A percentile compares a stretch with the other conserved stretches of the same genome.
Evolutionary conservation across 192 early-diverging fungal genomes (phyloP).

Genomic region (Backusella tarrabulga): DNA sequence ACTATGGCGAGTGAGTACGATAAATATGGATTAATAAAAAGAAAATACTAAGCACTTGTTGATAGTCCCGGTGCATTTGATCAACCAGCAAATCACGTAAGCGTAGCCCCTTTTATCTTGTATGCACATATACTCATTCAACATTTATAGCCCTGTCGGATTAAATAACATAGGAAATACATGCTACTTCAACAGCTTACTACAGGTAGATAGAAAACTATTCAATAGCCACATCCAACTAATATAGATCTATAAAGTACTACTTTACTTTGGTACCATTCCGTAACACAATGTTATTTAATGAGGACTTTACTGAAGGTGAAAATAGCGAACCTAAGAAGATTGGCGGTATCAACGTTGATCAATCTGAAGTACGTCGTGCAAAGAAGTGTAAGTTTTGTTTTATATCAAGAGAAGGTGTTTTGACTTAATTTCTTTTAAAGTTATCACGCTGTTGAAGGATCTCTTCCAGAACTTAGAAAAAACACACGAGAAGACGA

Average conservation of each 20-base stretch:
- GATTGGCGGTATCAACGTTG: constrained; percentile 47
- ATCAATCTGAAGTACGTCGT: constrained; percentile 38
- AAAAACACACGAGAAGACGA: constrained; percentile 39
- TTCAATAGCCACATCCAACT: background rate
- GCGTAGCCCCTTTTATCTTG: background rate
- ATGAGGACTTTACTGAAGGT: constrained; percentile 43
- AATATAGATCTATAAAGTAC: constrained; percentile 41
- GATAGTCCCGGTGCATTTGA: background rate
- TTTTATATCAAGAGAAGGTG: background rate
- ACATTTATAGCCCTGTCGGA: constrained; percentile 59
- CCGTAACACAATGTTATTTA: constrained; percentile 58
- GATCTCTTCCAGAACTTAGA: constrained; percentile 50
- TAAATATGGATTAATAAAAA: background rate
- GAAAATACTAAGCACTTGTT: background rate
- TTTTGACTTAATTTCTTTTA: background rate
- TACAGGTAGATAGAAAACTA: constrained; percentile 44
- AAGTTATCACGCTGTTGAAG: constrained; percentile 53
- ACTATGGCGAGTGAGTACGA: background rate
- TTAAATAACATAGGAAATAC: constrained; percentile 85
- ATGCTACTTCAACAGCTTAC: constrained; percentile 85
- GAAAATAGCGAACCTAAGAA: constrained; percentile 42
- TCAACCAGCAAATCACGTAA: constrained; percentile 8
- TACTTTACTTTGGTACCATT: constrained; percentile 65
- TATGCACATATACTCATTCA: background rate
- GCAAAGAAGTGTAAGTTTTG: constrained; percentile 50